Evolutionary conservation across 768 basidiomycete species (phyloP), one percentile per base, ranked within the genome.

Genomic region (Hericium alpestre): DNA sequence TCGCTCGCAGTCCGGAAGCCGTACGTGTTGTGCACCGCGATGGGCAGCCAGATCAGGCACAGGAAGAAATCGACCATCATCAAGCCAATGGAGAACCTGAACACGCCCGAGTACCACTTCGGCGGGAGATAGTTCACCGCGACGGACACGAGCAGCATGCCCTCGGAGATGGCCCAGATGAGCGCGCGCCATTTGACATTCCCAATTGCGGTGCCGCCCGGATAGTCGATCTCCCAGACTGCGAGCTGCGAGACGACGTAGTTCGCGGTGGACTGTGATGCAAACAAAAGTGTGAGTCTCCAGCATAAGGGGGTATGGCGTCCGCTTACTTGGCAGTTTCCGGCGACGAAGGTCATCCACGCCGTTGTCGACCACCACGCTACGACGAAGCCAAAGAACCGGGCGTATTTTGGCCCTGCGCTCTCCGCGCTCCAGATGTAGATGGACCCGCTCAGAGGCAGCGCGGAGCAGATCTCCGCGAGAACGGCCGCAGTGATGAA

Each of bases 351-450:
- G 0, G 93, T 94, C 81, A 92, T 92, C 93, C 93, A 95, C n/a
- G 92, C 93, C 1, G 91, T 93, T 57, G 84, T 86, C 13, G 89
- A 77, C 92, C 92, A 95, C 87, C 89, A 95, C 32, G 92, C 92
- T 15, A 93, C 92, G 56, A 91, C 69, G 72, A 93, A 92, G 0
- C 90, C 92, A 61, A 91, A 81, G 70, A 94, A 87, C 38, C 93
- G 79, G 2, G 84, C 90, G 64, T 90, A 84, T 63, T 89, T 90
- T 5, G 84, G 84, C 2, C 93, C 93, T 4, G 90, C 93, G 65
- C 90, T 91, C 66, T 92, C 92, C 16, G 91, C 92, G 0, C 91
- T 89, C 93, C 93, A 95, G 51, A 93, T 84, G 69, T 94, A 95
- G 68, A 96, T 94, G 8, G 91, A 93, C 2, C 93, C 93, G 56